Percentiles rank a stretch among this genome's conserved stretches.
Conservation (phyloP, 352 stramenopile genomes). For the Globisporangium spiculum region DNA sequence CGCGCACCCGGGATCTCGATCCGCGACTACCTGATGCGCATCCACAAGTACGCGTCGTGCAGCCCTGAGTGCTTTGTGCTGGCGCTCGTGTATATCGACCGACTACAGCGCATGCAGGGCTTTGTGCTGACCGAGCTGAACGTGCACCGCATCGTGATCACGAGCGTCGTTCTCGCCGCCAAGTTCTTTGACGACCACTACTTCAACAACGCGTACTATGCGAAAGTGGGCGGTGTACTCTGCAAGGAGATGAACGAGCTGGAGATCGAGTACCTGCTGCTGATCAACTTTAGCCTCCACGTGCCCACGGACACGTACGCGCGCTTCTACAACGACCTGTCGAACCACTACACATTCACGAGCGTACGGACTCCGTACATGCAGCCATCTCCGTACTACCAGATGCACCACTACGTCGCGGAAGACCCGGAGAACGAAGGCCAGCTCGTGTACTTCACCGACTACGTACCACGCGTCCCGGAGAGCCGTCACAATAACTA, state of each 20-base stretch:
- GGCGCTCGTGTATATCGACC: conserved; percentile 99
- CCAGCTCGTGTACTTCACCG: conserved; percentile 77
- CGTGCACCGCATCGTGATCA: conserved; percentile 98
- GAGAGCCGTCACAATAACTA: conserved; percentile 7
- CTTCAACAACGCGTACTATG: conserved; percentile 99
- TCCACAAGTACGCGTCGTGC: conserved; percentile 98
- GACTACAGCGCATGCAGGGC: conserved; percentile 95
- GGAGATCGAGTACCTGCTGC: conserved; percentile 97
- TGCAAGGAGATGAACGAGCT: conserved; percentile 97
- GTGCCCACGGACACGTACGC: conserved; percentile 89
- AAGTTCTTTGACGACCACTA: conserved; percentile 99
- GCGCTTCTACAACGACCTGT: conserved; percentile 91
- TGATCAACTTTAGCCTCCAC: conserved; percentile 98
- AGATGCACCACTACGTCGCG: conserved; percentile 68
- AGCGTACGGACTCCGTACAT: conserved; percentile 38
- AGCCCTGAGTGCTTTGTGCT: conserved; percentile 99
- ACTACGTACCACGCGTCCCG: conserved; percentile 43
- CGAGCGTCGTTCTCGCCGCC: conserved; percentile 94
- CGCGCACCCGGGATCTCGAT: conserved; percentile 79
- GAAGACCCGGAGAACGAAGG: conserved; percentile 60
- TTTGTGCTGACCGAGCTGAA: conserved; percentile 97
- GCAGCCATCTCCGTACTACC: conserved; percentile 35
- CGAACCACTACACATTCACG: conserved; percentile 82
- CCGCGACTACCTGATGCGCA: conserved; percentile 83
- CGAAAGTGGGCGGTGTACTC: conserved; percentile 93